These are phyloP conservation scores for Termitomyces heimii DNA, from an alignment of 768 basidiomycete species.

Conservation along the genomic window DNA sequence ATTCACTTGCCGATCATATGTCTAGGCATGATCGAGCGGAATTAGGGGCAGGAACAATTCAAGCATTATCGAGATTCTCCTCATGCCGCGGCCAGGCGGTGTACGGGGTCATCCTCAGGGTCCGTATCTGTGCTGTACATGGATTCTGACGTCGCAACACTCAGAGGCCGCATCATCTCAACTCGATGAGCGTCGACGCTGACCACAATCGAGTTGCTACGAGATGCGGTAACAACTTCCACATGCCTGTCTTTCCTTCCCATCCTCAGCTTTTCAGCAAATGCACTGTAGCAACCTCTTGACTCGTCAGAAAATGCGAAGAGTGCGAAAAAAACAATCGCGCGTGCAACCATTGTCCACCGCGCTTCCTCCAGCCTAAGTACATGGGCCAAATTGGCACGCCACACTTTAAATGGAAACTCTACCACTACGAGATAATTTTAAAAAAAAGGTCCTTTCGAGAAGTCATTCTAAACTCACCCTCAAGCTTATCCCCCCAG, in stretches of 20 bases:
- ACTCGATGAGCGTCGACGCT: background rate
- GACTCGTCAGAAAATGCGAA: constrained; percentile 55
- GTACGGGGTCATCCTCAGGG: constrained; percentile 6
- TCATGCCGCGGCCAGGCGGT: constrained; percentile 2
- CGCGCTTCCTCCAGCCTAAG: constrained; percentile 28
- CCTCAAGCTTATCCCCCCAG: constrained; percentile 37
- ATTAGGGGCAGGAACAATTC: constrained; percentile 3
- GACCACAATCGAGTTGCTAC: background rate
- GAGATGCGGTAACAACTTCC: background rate
- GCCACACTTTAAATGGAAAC: constrained; percentile 27
- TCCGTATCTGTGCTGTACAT: constrained; percentile 8
- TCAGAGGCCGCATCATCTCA: too few species aligned
- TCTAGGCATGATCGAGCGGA: background rate
- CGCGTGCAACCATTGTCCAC: constrained; percentile 35
- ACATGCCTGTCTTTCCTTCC: background rate
- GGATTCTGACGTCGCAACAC: constrained; percentile 2
- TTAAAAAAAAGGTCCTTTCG: background rate
- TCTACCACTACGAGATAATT: constrained; percentile 29
- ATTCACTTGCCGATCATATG: constrained; percentile 3
- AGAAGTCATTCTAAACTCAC: constrained; percentile 5
- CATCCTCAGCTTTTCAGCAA: background rate
- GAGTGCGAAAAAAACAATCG: constrained; percentile 48
- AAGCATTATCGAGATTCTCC: constrained; percentile 3
- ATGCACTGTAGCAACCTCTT: constrained; percentile 26
- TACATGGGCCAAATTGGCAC: constrained; percentile 11